Conservation (phyloP, 169 alveolate genomes). For the Neospora caninum region DNA sequence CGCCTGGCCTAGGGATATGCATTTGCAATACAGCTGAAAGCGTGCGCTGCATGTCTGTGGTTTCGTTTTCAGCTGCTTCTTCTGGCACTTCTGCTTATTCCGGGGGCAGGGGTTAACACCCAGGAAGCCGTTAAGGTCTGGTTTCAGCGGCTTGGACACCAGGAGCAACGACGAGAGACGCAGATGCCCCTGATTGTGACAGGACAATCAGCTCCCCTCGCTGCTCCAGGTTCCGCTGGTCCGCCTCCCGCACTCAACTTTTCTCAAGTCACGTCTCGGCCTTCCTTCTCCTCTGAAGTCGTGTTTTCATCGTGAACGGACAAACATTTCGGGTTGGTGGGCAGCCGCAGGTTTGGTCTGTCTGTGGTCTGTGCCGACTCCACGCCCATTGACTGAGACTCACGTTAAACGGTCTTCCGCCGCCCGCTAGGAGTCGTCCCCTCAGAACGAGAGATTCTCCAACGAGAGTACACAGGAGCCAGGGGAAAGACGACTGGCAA, state of each 20-base stretch:
- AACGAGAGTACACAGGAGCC: not conserved
- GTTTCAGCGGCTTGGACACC: not conserved
- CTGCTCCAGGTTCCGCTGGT: not conserved
- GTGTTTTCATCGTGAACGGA: not conserved
- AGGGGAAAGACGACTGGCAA: too few species aligned
- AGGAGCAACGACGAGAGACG: not conserved
- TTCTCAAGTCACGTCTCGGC: not conserved
- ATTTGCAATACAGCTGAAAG: not conserved
- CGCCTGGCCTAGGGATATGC: too few species aligned
- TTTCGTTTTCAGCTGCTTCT: not conserved
- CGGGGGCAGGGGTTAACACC: not conserved
- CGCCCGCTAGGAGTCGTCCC: not conserved
- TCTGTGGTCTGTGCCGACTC: too few species aligned
- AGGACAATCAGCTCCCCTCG: not conserved
- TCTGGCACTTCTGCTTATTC: slow-evolving; percentile 9
- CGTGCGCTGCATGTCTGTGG: not conserved
- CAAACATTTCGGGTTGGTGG: too few species aligned
- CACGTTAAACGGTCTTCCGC: too few species aligned
- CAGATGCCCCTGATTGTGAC: not conserved
- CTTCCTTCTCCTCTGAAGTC: not conserved
- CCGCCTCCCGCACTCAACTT: not conserved
- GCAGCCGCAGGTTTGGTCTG: too few species aligned
- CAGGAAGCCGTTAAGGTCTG: slow-evolving; percentile 6
- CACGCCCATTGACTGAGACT: too few species aligned
- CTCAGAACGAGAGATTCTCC: not conserved